Conservation (phyloP, 1,139 yeast species). For the Saccharomycopsis hybrid region DNA sequence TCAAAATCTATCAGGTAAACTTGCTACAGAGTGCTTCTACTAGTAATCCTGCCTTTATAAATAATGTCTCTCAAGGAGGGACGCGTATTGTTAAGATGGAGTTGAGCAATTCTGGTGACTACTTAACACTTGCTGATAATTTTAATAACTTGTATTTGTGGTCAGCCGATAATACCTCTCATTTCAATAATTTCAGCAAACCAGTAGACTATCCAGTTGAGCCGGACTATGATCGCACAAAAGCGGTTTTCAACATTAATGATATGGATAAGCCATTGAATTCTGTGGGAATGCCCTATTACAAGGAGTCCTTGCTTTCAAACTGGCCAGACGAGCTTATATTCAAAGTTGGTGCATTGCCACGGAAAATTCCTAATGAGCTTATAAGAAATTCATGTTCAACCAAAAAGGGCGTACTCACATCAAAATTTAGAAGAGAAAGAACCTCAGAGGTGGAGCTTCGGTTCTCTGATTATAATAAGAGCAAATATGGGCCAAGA, state of each 20-base stretch:
- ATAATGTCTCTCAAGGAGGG: constrained; percentile 1
- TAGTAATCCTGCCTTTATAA: background rate
- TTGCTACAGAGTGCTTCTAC: constrained; percentile 5
- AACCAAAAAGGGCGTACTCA: constrained; percentile 24
- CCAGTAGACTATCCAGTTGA: constrained; percentile 47
- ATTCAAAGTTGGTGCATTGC: constrained; percentile 51
- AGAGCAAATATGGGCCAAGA: constrained; percentile 47
- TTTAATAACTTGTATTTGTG: constrained; percentile 68
- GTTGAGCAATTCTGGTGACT: constrained; percentile 67
- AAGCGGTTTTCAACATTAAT: constrained; percentile 30
- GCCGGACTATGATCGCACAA: constrained; percentile 16
- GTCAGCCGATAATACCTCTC: constrained; percentile 39
- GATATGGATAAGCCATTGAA: constrained; percentile 55
- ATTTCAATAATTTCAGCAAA: constrained; percentile 42
- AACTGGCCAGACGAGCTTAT: constrained; percentile 65
- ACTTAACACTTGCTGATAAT: constrained; percentile 61
- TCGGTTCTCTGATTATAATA: constrained; percentile 37
- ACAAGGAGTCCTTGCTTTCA: constrained; percentile 69
- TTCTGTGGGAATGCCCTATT: constrained; percentile 80
- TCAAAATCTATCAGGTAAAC: constrained; percentile 47
- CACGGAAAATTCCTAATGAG: constrained; percentile 39
- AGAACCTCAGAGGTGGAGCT: constrained; percentile 7
- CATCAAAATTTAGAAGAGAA: constrained; percentile 21
- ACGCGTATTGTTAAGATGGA: constrained; percentile 15
- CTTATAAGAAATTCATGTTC: constrained; percentile 28